Base-by-base conservation (phyloP, 2,329 filamentous ascomycete genomes). In the Fusarium neocosmosporiellum region DNA sequence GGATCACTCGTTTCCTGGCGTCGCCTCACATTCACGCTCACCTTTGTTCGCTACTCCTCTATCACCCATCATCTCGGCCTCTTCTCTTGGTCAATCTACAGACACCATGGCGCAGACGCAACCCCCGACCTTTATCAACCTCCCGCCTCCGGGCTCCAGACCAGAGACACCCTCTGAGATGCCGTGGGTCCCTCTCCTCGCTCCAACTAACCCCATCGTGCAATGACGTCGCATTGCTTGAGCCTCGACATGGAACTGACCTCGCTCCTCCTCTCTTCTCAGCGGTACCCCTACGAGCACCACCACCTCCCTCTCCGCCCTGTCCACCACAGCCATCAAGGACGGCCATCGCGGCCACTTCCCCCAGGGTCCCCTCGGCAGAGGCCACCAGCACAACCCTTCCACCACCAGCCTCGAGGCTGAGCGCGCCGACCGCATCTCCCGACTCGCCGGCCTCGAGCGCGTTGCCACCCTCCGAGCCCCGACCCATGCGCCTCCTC, bases 251-350 rank as follows among this genome's bases (percentile, higher is more conserved):
- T 29, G 24, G 31, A 59, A 61, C 65, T 70, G 64, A 66, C 67
- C 54, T 68, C 64, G 27, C 65, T 53, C 27, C 53, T 59, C 63
- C 66, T 14, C 27, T 46, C 41, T 48, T 59, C 74, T 63, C 72
- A 97, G 94, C 73, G 95, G 96, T 78, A 98, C 96, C 4, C 96
- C 96, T 4, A 98, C 96, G 74, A 97, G 94, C 75, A 93, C 93
- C 43, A 97, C 94, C 5, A 98, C 95, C 14, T 97, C 95, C 59
- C 92, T 98, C 78, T 98, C 94, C 29, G 92, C 95, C 43, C 89
- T 98, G 55, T 97, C 94, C 18, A 98, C 96, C 20, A 96, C 94
- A 14, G 96, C 96, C 59, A 98, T 98, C 87, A 98, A 98, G 83
- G 96, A 98, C 80, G 96, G 96, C 76, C 94, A 98, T 79, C 93